Base-by-base conservation (phyloP, 169 alveolate species). In the Eimeria falciformis region DNA sequence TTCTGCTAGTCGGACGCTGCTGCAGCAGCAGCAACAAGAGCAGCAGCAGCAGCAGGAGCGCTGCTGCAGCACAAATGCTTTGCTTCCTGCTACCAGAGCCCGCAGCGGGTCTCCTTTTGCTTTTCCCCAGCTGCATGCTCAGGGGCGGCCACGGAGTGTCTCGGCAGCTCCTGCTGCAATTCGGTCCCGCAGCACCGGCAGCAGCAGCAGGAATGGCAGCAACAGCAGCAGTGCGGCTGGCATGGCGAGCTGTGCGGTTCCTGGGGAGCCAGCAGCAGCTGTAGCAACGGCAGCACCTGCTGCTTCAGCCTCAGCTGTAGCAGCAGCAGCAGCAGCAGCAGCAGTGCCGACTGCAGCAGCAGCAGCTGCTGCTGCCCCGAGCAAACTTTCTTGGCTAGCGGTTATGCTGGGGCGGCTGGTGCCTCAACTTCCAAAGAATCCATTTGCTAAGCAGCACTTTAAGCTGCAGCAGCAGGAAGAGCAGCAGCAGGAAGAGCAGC, bases 311-410 rank as follows among this genome's bases (percentile, higher is more conserved):
- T 55, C 65, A 40, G 65, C 40, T 17, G 65, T 58, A 3, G 43
- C 84, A 43, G 65, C 84, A 40, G 25, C 84, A n/a, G 65, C 84
- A 73, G 53, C 82, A 69, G 21, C 82, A 69, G 29, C 33, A 27
- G 65, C 65, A 43, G 65, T 37, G 45, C 37, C 58, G 45, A n/a
- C 62, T 14, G 14, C 50, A 27, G 23, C 21, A 23, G 23, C 45
- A 69, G 23, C 23, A 25, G 33, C 81, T 25, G 84, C 37, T 11
- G 65, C 56, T 33, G 53, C 84, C 62, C 7, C n/a, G n/a, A 50
- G 62, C 62, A 50, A 14, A 50, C 62, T 50, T 7, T 14, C 7
- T 7, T 50, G 62, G 62, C 62, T 50, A 50, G 62, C 62, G 62
- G 62, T 7, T 11, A 14, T 50, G n/a, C 7, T 50, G 62, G 62